Base-by-base conservation (phyloP, 1,284 basidiomycete species). In the Somion occarium region DNA sequence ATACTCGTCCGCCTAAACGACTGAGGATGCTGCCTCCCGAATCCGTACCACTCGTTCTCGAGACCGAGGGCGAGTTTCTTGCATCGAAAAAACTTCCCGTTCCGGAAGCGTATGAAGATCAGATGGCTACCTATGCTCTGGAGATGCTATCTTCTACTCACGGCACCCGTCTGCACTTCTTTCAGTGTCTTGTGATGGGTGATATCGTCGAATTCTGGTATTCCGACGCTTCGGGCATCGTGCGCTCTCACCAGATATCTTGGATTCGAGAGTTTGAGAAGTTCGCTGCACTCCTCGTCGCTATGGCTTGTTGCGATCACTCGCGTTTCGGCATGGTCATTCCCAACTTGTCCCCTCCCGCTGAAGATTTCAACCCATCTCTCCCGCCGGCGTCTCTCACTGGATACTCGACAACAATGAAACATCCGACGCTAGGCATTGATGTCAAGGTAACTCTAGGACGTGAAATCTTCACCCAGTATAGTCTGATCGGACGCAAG, bases 231-330 rank as follows among this genome's bases (percentile, higher is more conserved):
- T 27, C 42, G 2, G 52, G 49, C 3, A 30, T 50, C 9, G 38
- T 53, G n/a, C 5, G n/a, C 3, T 3, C 20, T 13, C 19, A 46
- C 5, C 18, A n/a, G 11, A 2, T 50, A 2, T 34, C 24, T 3
- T 18, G 50, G 19, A 37, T 51, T 19, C 27, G 41, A 5, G 24
- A 53, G 12, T 47, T 53, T n/a, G 49, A 42, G 18, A 53, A 48
- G 24, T 26, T 51, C 15, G 44, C 45, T 4, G 48, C 52, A 5
- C 42, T 51, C 27, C 2, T 53, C 23, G 25, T 53, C 19, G 50
- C 24, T 4, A 15, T 53, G 1, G 49, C 44, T 19, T 18, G 7
- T 11, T 23, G 15, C 11, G 44, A 26, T 18, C 18, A 20, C 30
- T 15, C 18, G n/a, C 27, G 23, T 34, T 20, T 48, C 47, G 7